Evolutionary conservation across 2,329 filamentous ascomycete species (phyloP).

Genomic region (Bipolaris victoriae): DNA sequence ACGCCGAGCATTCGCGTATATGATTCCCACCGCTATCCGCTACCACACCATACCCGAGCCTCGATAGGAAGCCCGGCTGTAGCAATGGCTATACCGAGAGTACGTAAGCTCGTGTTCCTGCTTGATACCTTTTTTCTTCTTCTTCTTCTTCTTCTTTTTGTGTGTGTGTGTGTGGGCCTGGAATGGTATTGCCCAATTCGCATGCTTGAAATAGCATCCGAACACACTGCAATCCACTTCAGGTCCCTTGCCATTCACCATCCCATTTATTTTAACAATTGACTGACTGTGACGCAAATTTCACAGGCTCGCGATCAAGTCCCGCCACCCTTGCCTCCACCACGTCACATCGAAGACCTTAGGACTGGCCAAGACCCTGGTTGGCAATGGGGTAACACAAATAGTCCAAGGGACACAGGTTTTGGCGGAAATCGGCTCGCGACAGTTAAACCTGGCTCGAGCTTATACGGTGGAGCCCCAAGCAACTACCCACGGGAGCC

Average conservation of each 20-base stretch:
- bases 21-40: slow-evolving; percentile 48
- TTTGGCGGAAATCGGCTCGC: slow-evolving; percentile 54
- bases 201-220: slow-evolving; percentile 1
- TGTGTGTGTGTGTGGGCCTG: not conserved
- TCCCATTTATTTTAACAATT: not conserved
- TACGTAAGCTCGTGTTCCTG: slow-evolving; percentile 12
- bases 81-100: slow-evolving; percentile 67
- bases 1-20: slow-evolving; percentile 53
- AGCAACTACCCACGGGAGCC: slow-evolving; percentile 32
- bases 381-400: slow-evolving; percentile 68
- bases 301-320: slow-evolving; percentile 55
- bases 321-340: slow-evolving; percentile 70
- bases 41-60: slow-evolving; percentile 42
- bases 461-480: slow-evolving; percentile 49
- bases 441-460: slow-evolving; percentile 56
- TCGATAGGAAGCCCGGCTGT: slow-evolving; percentile 51
- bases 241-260: not conserved
- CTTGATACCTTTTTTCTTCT: not conserved
- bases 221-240: not conserved
- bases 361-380: slow-evolving; percentile 64
- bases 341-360: slow-evolving; percentile 64
- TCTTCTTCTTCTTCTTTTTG: too few relatives aligned
- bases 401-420: slow-evolving; percentile 57
- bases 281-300: slow-evolving; percentile 8
- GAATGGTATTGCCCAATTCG: not conserved